Conservation (phyloP, 495 filamentous ascomycete species). For the Cercophora samala region DNA sequence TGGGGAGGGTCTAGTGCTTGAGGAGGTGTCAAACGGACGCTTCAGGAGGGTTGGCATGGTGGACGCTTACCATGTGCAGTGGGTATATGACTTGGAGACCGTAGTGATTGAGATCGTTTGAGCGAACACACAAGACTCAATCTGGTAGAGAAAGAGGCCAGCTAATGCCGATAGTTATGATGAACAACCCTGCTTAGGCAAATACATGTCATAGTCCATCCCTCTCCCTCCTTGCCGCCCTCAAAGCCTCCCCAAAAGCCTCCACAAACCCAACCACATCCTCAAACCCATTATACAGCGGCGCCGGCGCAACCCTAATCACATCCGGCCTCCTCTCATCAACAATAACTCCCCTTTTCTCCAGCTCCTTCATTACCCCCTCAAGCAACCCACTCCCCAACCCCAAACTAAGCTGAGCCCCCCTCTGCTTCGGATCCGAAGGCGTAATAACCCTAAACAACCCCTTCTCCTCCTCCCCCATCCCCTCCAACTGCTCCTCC, state of each 20-base stretch:
- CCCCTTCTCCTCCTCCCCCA: slow-evolving; percentile 41
- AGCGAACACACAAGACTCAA: background rate
- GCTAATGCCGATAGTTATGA: no score
- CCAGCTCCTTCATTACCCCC: slow-evolving; percentile 61
- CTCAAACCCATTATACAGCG: slow-evolving; percentile 79
- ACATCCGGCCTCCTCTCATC: slow-evolving; percentile 92
- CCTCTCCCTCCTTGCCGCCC: slow-evolving; percentile 23
- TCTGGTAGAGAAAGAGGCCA: no score
- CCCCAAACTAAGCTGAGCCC: slow-evolving; percentile 80
- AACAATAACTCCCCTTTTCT: slow-evolving; percentile 69
- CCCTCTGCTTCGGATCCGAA: slow-evolving; percentile 62
- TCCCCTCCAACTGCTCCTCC: slow-evolving; percentile 59
- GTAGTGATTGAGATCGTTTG: background rate
- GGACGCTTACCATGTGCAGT: background rate
- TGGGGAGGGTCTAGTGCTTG: background rate
- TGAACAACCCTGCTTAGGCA: no score
- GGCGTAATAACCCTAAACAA: slow-evolving; percentile 83
- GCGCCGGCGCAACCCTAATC: slow-evolving; percentile 84
- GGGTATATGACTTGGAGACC: background rate
- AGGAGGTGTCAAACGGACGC: background rate
- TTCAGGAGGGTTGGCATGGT: slow-evolving; percentile 3
- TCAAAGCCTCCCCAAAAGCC: slow-evolving; percentile 56
- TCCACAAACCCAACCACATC: slow-evolving; percentile 77
- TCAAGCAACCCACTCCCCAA: slow-evolving; percentile 67
- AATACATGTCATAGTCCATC: background rate